Evolutionary conservation across 1,284 basidiomycete species (phyloP).

Genomic region (Ganoderma lingzhi): DNA sequence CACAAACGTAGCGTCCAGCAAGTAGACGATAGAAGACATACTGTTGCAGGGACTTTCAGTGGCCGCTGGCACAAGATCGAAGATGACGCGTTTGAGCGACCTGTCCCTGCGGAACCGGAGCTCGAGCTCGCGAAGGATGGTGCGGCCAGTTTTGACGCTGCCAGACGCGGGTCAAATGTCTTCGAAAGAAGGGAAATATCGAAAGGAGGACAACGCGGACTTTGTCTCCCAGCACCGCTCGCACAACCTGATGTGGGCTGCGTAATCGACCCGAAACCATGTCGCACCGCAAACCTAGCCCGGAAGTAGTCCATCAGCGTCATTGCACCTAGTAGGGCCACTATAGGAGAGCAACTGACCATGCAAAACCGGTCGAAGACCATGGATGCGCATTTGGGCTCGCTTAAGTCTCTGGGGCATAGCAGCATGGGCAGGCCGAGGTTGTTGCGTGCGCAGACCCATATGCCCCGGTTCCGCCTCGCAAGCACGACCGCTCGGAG

Average conservation of each 20-base stretch:
- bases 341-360: neutral
- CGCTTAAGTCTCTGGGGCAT: constrained; percentile 2
- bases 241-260: constrained; percentile 10
- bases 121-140: neutral
- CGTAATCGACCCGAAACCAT: neutral
- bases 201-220: neutral
- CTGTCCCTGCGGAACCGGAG: constrained; percentile 3
- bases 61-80: constrained; percentile 4
- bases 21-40: neutral
- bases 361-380: constrained; percentile 17
- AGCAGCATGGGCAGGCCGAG: constrained; percentile 3
- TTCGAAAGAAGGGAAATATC: neutral
- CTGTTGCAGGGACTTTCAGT: neutral
- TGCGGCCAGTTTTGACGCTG: neutral
- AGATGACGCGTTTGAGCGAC: constrained; percentile 2
- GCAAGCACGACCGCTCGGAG: constrained; percentile 5
- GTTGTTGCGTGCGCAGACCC: constrained; percentile 10
- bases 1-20: no score
- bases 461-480: neutral
- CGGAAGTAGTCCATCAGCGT: neutral
- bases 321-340: neutral
- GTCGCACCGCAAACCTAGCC: constrained; percentile 1
- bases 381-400: constrained; percentile 14
- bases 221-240: constrained; percentile 4
- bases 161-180: neutral